phyloP scores from a whole-genome alignment of 1,284 basidiomycete genomes.

The Tylopilus sp. region DNA sequence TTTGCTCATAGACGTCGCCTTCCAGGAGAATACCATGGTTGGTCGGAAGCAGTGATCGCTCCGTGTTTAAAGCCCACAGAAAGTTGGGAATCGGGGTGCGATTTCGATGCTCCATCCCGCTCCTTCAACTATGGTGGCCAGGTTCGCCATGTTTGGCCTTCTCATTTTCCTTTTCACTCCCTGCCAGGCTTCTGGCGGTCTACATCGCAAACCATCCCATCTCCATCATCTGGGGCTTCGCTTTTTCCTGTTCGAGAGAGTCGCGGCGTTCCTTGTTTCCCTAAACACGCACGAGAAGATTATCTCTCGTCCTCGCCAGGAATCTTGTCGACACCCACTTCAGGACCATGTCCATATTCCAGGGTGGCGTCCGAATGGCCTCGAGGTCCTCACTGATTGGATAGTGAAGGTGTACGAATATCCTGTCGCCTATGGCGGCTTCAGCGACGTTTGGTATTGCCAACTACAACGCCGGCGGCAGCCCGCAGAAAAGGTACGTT shows the following conservation, averaged over 20 bases:
- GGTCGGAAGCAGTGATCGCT: not conserved
- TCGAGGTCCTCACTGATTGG: conserved; percentile 14
- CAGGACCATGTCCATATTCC: not conserved
- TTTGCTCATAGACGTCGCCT: not conserved
- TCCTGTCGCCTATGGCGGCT: conserved; percentile 25
- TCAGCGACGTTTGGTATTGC: conserved; percentile 29
- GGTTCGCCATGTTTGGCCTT: not conserved
- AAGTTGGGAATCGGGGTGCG: not conserved
- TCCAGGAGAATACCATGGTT: not conserved
- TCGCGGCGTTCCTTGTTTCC: not conserved
- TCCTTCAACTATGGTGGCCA: not conserved
- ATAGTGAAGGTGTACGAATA: conserved; percentile 13
- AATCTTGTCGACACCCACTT: not conserved
- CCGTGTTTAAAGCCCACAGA: not conserved
- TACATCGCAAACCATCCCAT: not conserved
- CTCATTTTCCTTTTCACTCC: fast-evolving
- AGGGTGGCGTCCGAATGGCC: not conserved
- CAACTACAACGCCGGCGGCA: not conserved
- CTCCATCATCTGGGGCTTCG: too few relatives aligned
- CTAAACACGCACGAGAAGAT: not conserved
- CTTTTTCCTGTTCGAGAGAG: too few relatives aligned
- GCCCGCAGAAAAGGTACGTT: conserved; percentile 14
- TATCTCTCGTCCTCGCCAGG: not conserved
- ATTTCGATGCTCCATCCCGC: not conserved
- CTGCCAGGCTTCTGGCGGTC: too few relatives aligned